Percentiles rank a stretch among this genome's conserved stretches.
Evolutionary conservation across 192 early-diverging fungal genomes (phyloP).

Genomic region (Coemansia sp.): DNA sequence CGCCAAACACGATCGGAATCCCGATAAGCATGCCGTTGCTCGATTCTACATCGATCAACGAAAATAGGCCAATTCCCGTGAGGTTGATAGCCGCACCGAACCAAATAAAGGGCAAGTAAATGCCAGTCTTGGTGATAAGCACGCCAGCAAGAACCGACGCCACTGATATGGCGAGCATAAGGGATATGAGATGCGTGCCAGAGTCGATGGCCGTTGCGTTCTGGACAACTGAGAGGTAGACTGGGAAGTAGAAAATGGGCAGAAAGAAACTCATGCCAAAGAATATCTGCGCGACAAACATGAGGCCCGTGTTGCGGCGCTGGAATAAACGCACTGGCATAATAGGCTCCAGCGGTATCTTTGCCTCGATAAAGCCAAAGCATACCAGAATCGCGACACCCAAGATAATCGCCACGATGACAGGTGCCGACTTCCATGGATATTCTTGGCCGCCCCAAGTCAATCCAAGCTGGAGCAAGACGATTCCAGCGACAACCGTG

Average conservation of each 20-base stretch:
- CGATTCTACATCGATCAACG: slow-evolving; percentile 26
- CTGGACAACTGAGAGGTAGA: slow-evolving; percentile 70
- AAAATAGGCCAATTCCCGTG: slow-evolving; percentile 39
- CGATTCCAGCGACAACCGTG: slow-evolving; percentile 60
- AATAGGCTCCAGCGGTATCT: slow-evolving; percentile 61
- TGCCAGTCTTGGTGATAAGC: slow-evolving; percentile 38
- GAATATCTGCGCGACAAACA: slow-evolving; percentile 20
- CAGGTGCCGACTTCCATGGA: slow-evolving; percentile 60
- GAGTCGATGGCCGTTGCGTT: slow-evolving; percentile 45
- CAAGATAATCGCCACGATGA: slow-evolving; percentile 45
- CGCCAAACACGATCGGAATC: slow-evolving; percentile 47
- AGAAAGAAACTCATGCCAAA: slow-evolving; percentile 49
- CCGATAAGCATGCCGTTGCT: slow-evolving; percentile 42
- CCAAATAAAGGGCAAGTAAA: slow-evolving; percentile 35
- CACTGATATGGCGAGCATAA: slow-evolving; percentile 41
- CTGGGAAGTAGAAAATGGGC: slow-evolving; percentile 62
- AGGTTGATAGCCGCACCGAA: slow-evolving; percentile 25
- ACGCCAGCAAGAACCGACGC: slow-evolving; percentile 30
- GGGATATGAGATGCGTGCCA: slow-evolving; percentile 47
- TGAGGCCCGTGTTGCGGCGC: slow-evolving; percentile 48
- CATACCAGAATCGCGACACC: slow-evolving; percentile 40
- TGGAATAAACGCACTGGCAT: slow-evolving; percentile 66
- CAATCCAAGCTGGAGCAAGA: slow-evolving; percentile 69
- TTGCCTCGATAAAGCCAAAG: slow-evolving; percentile 66
- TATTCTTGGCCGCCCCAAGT: slow-evolving; percentile 72